Percentiles rank a stretch among this genome's conserved stretches.
Conservation (phyloP, 345 rosid species). For the Carallia pectinifolia region DNA sequence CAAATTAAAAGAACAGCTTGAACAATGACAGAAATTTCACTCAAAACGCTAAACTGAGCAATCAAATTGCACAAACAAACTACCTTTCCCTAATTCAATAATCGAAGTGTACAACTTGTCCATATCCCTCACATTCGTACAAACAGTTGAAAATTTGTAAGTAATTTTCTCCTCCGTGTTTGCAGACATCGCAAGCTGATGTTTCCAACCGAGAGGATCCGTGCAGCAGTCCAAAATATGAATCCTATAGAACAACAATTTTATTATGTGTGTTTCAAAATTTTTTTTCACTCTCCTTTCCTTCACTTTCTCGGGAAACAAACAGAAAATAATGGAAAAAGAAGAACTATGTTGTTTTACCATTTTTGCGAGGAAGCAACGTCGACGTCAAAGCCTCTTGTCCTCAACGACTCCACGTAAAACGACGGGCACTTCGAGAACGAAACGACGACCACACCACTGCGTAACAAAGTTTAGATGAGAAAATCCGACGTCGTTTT, state of each 20-base stretch:
- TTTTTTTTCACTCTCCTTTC: not conserved
- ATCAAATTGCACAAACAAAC: not conserved
- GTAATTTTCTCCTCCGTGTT: constrained; percentile 19
- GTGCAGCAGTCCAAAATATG: constrained; percentile 80
- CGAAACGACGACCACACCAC: constrained; percentile 67
- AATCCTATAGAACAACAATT: constrained; percentile 42
- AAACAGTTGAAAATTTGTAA: constrained; percentile 33
- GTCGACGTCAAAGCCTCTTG: constrained; percentile 44
- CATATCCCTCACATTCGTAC: constrained; percentile 59
- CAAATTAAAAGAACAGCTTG: not conserved
- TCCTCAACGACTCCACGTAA: constrained; percentile 54
- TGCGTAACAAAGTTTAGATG: constrained; percentile 17
- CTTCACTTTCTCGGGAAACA: not conserved
- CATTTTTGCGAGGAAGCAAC: constrained; percentile 51
- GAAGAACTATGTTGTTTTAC: constrained; percentile 25
- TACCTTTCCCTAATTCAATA: constrained; percentile 76
- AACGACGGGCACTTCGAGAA: constrained; percentile 65
- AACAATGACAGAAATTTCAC: not conserved
- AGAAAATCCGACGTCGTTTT: too few species aligned
- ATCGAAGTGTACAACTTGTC: constrained; percentile 51
- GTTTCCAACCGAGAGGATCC: constrained; percentile 88
- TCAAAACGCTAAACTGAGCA: not conserved
- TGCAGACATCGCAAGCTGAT: constrained; percentile 25
- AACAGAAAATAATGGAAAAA: not conserved
- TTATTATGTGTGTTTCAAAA: not conserved